phyloP scores from a whole-genome alignment of 164 flowering plant genomes.

The Vitis rotundifolia region DNA sequence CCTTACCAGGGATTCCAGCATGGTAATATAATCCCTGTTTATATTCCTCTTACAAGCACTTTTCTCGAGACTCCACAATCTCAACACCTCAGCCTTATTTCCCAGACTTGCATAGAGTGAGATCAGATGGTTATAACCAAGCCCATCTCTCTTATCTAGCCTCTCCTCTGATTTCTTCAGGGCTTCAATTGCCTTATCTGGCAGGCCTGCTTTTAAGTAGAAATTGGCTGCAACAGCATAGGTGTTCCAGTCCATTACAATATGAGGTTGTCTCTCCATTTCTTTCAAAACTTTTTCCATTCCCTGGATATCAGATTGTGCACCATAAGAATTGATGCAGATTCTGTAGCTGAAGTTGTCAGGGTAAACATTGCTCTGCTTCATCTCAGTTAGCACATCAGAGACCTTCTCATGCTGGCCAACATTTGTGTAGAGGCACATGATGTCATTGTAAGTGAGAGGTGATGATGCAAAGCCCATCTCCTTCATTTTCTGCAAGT shows the following conservation, averaged over 20 bases:
- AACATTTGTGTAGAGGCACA: constrained; percentile 56
- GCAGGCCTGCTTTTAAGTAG: constrained; percentile 51
- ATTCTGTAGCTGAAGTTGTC: constrained; percentile 75
- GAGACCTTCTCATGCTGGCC: constrained; percentile 61
- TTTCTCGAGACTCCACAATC: constrained; percentile 58
- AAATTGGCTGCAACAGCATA: constrained; percentile 59
- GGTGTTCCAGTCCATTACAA: constrained; percentile 67
- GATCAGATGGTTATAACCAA: constrained; percentile 58
- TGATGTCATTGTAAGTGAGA: constrained; percentile 61
- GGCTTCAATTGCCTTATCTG: constrained; percentile 42
- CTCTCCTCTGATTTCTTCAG: constrained; percentile 57
- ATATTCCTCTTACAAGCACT: constrained; percentile 41
- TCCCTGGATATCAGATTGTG: constrained; percentile 49
- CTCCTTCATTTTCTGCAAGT: constrained; percentile 67
- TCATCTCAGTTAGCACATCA: constrained; percentile 59
- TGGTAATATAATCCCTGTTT: constrained; percentile 54
- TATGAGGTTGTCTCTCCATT: constrained; percentile 52
- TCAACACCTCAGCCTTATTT: constrained; percentile 49
- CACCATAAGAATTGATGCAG: constrained; percentile 68
- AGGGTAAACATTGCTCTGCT: constrained; percentile 46
- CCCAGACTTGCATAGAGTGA: constrained; percentile 63
- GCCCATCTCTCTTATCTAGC: constrained; percentile 44
- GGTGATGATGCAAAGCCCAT: constrained; percentile 51
- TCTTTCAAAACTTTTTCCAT: constrained; percentile 56
- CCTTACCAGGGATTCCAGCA: constrained; percentile 54